phyloP scores from a whole-genome alignment of 2,329 filamentous ascomycete species.

The Cryphonectria nitschkei region DNA sequence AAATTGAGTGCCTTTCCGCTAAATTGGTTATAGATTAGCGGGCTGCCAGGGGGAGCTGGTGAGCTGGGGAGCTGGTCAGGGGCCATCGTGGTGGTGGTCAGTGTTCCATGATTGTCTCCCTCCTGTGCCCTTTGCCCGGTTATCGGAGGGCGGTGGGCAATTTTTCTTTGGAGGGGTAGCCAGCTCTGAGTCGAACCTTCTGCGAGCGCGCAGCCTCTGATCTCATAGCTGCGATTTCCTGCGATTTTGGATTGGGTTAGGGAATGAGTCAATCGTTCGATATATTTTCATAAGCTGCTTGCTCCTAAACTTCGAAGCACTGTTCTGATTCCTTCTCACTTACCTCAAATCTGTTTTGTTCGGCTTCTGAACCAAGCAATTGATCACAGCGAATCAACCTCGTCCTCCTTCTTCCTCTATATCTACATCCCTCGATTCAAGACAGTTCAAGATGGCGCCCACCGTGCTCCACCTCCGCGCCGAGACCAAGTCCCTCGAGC shows the following conservation, averaged over 20 bases:
- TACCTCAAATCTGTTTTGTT: neutral
- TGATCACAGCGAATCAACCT: neutral
- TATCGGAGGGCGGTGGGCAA: conserved; percentile 16
- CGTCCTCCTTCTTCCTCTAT: neutral
- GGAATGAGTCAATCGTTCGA: conserved; percentile 21
- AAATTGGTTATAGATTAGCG: conserved; percentile 9
- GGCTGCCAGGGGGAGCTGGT: neutral
- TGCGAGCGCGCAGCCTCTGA: neutral
- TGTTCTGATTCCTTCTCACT: neutral
- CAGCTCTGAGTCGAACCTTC: neutral
- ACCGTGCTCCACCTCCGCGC: conserved; percentile 57
- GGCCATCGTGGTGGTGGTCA: neutral
- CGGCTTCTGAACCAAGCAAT: conserved; percentile 8
- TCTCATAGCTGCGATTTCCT: conserved; percentile 5
- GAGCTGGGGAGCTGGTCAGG: neutral
- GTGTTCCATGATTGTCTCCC: neutral
- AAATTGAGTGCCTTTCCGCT: neutral
- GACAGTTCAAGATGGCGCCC: conserved; percentile 36
- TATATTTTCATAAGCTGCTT: conserved; percentile 6
- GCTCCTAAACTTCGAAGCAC: neutral
- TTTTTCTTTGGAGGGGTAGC: conserved; percentile 18
- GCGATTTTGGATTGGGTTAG: neutral
- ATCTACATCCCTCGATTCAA: neutral
- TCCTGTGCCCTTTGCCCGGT: neutral
- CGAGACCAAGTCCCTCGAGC: conserved; percentile 63